A percentile compares a stretch with the other conserved stretches of the same genome.
Evolutionary conservation across 1,139 yeast genomes (phyloP).

Genomic region (Candida neerlandica): DNA sequence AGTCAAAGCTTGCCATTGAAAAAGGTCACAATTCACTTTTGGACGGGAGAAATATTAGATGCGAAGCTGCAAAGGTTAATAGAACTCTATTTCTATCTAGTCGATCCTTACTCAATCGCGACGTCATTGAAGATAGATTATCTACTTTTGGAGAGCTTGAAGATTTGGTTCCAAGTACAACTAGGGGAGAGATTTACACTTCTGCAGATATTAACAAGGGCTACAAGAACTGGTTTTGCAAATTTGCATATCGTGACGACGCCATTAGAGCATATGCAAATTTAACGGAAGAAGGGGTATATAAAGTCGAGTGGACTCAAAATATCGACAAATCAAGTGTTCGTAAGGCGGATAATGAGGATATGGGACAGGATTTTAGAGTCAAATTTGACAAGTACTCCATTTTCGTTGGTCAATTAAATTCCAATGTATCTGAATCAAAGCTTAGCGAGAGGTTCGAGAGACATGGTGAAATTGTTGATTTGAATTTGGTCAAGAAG

Average conservation of each 20-base stretch:
- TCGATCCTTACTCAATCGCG: constrained; percentile 23
- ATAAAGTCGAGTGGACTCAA: constrained; percentile 82
- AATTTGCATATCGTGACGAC: constrained; percentile 84
- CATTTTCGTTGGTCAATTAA: constrained; percentile 76
- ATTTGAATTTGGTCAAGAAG: constrained; percentile 54
- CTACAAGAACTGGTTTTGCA: constrained; percentile 71
- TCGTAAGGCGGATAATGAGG: constrained; percentile 2
- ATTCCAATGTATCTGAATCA: constrained; percentile 54
- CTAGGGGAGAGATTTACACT: constrained; percentile 30
- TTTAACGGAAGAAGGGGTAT: constrained; percentile 53
- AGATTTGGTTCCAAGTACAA: constrained; percentile 56
- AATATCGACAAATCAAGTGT: constrained; percentile 50
- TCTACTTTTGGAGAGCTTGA: constrained; percentile 74
- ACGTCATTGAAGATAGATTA: constrained; percentile 41
- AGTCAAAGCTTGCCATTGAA: constrained; percentile 67
- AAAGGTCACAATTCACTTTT: constrained; percentile 70
- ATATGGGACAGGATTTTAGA: constrained; percentile 14
- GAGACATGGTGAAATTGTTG: constrained; percentile 65
- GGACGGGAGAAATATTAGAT: constrained; percentile 76
- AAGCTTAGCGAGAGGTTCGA: constrained; percentile 58
- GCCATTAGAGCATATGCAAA: constrained; percentile 85
- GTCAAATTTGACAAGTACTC: constrained; percentile 64
- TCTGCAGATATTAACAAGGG: constrained; percentile 11
- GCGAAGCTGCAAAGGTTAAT: constrained; percentile 91
- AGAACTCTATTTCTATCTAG: constrained; percentile 69